Base-by-base conservation (phyloP, 2,329 filamentous ascomycete genomes). In the Neonectria faginata region DNA sequence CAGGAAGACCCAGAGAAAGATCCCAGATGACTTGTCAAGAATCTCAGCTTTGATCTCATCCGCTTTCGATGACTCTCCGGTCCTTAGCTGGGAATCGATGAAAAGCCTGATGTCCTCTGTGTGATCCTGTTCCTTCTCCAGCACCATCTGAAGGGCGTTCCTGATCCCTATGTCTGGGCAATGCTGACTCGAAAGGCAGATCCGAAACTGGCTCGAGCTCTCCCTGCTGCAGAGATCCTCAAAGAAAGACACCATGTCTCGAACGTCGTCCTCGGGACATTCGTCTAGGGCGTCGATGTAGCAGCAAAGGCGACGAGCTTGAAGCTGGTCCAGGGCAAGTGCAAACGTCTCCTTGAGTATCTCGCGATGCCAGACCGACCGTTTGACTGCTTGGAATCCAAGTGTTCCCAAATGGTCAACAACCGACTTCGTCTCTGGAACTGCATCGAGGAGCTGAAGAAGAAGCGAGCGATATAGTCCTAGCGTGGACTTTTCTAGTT, bases 381-480 rank as follows among this genome's bases (percentile, higher is more conserved):
- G 16, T n/a, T 39, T 14, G 16, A 39, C 36, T 39, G 14, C 36
- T n/a, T 39, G 36, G 5, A 39, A 16, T n/a, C 12, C 12, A n/a
- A 39, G 36, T 8, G 16, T 1, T 16, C 36, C 36, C 36, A 14
- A 39, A 14, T 39, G 4, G 6, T 39, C 36, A 16, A 39, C 14
- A 39, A 39, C 36, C 7, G 36, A n/a, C 14, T 39, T 39, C 16
- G 14, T n/a, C 7, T 47, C 22, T 5, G 76, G 71, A 2, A 73
- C 42, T 4, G 70, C 64, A 0, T 76, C 29, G 1, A 87, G 71
- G 2, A 87, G 72, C 60, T 87, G 83, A 6, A 74, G 68, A 0
- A 87, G 63, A 6, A 88, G 66, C 0, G 83, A 83, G 7, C 84
- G 79, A 67, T 85, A 86, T 68, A 88, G 77, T 4, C 86, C 85